phyloP scores from a whole-genome alignment of 1,284 basidiomycete genomes.

The Apiotrichum akiyoshidainum region DNA sequence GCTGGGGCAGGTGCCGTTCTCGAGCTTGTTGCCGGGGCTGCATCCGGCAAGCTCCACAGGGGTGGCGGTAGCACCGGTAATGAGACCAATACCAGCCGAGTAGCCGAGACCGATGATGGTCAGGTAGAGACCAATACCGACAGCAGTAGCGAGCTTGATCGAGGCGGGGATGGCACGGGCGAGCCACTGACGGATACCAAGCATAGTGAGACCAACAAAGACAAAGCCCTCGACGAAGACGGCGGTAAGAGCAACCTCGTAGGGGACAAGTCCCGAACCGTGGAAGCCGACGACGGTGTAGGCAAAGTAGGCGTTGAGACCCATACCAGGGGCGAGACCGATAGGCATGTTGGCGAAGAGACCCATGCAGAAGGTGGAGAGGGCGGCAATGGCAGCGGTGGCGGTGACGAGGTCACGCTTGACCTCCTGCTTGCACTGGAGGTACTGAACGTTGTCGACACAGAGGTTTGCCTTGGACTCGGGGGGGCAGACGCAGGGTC shows the following conservation, averaged over 20 bases:
- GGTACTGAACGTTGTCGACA: constrained; percentile 60
- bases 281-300: constrained; percentile 84
- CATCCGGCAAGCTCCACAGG: constrained; percentile 81
- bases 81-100: constrained; percentile 69
- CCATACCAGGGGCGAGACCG: constrained; percentile 65
- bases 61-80: constrained; percentile 70
- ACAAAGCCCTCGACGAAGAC: constrained; percentile 86
- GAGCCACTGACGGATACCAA: constrained; percentile 87
- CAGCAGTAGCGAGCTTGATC: constrained; percentile 75
- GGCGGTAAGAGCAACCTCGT: constrained; percentile 77
- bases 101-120: constrained; percentile 53
- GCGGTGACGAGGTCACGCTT: constrained; percentile 59
- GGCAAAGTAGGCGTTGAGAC: constrained; percentile 84
- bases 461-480: constrained; percentile 48
- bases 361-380: constrained; percentile 78
- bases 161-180: constrained; percentile 83
- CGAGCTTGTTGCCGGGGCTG: constrained; percentile 42
- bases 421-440: constrained; percentile 64
- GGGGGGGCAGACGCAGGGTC: constrained; percentile 69
- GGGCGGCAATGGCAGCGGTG: constrained; percentile 72
- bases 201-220: constrained; percentile 74
- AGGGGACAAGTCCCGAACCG: constrained; percentile 65
- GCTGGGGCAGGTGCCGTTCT: constrained; percentile 60
- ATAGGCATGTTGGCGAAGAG: constrained; percentile 78
- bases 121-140: constrained; percentile 77